A percentile compares a stretch with the other conserved stretches of the same genome.
Evolutionary conservation across 805 yeast genomes (phyloP).

Genomic region (Kodamaea leandrae): DNA sequence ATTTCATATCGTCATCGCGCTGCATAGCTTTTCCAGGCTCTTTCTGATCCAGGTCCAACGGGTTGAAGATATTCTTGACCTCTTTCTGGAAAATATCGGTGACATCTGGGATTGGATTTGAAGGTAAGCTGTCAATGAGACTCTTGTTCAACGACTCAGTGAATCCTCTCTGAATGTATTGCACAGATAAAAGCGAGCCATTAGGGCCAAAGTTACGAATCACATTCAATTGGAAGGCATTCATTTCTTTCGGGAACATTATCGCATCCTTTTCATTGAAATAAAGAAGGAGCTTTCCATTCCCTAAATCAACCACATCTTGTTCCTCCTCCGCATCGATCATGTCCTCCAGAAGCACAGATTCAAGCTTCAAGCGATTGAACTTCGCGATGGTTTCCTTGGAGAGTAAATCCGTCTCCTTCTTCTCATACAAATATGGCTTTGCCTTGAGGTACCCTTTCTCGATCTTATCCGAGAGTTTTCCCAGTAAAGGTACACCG

Average conservation of each 20-base stretch:
- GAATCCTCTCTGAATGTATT: constrained; percentile 51
- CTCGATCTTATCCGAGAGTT: constrained; percentile 59
- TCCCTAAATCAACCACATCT: constrained; percentile 29
- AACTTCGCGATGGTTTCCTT: constrained; percentile 20
- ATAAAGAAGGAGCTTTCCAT: constrained; percentile 39
- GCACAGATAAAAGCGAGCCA: constrained; percentile 42
- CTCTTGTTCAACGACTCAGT: constrained; percentile 30
- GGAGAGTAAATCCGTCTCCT: constrained; percentile 7
- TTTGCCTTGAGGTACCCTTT: constrained; percentile 40
- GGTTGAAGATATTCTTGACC: constrained; percentile 23
- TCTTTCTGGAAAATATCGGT: constrained; percentile 33
- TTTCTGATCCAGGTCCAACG: constrained; percentile 15
- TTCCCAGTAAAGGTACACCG: constrained; percentile 52
- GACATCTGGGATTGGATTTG: constrained; percentile 32
- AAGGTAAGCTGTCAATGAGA: constrained; percentile 30
- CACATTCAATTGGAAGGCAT: constrained; percentile 38
- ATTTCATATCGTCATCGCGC: constrained; percentile 31
- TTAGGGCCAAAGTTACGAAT: constrained; percentile 35
- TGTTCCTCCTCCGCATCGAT: constrained; percentile 22
- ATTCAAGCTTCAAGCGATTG: constrained; percentile 14
- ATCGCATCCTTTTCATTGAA: constrained; percentile 45
- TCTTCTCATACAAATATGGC: constrained; percentile 9
- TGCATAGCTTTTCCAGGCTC: constrained; percentile 10
- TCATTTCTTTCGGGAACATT: constrained; percentile 43
- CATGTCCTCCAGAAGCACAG: constrained; percentile 10